These are phyloP conservation scores for Fusarium buxicola DNA, from an alignment of 2,329 filamentous ascomycete genomes.

Conservation along the genomic window DNA sequence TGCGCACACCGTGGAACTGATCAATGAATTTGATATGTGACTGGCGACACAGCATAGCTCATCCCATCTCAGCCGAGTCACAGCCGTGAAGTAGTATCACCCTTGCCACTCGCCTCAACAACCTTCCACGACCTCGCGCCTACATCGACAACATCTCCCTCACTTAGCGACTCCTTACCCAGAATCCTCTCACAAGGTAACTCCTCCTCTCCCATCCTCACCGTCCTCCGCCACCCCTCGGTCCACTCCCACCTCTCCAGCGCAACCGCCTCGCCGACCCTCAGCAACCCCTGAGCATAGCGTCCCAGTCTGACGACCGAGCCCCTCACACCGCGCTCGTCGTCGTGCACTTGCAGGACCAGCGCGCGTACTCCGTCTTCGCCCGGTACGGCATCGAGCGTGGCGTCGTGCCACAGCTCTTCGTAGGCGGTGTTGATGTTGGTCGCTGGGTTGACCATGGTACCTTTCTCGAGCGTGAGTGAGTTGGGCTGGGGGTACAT, in stretches of 20 bases:
- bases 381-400: slow-evolving; percentile 42
- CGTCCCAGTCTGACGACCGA: slow-evolving; percentile 65
- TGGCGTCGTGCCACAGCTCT: slow-evolving; percentile 71
- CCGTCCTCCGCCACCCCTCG: slow-evolving; percentile 51
- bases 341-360: slow-evolving; percentile 27
- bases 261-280: slow-evolving; percentile 55
- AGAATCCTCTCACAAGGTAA: slow-evolving; percentile 51
- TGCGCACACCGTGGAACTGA: neutral
- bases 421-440: slow-evolving; percentile 68
- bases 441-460: slow-evolving; percentile 69
- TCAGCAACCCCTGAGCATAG: slow-evolving; percentile 67
- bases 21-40: neutral
- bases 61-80: neutral
- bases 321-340: slow-evolving; percentile 53
- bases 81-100: neutral
- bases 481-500: slow-evolving; percentile 60
- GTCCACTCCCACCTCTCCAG: slow-evolving; percentile 68
- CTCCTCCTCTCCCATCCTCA: slow-evolving; percentile 49
- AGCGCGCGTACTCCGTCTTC: slow-evolving; percentile 2
- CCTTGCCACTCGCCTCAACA: slow-evolving; percentile 43
- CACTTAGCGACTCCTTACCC: slow-evolving; percentile 19
- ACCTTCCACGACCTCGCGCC: slow-evolving; percentile 50
- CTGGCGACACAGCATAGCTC: neutral
- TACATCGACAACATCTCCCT: slow-evolving; percentile 37
- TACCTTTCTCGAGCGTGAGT: slow-evolving; percentile 66